Base-by-base conservation (phyloP, 78 protist species). In the Dictyostelium discoideum region DNA sequence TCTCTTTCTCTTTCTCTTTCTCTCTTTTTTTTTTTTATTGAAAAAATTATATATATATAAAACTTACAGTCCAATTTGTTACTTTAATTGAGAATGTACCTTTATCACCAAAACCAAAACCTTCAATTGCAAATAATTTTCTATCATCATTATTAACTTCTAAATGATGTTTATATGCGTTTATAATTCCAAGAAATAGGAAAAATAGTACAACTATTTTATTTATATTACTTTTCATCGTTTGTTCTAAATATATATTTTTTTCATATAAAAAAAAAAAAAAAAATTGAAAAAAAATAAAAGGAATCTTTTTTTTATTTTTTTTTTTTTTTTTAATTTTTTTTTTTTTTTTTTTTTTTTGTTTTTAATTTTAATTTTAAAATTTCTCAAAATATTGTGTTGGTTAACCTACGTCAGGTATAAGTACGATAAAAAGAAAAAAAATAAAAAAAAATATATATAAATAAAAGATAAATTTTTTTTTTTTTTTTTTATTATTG, bases 131-230 rank as follows among this genome's bases (percentile, higher is more conserved):
- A 48, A 93, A 93, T 18, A 22, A 1, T 40, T 32, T 42, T 78
- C 96, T 24, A 39, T 16, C 22, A 85, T 93, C 96, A 40, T 93
- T 85, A n/a, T 50, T 26, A 3, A 93, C 57, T 5, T 18, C 67
- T n/a, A 93, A 39, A 84, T 85, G 92, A 50, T 93, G 96, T 18
- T 57, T 93, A 67, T 44, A 86, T 20, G 57, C 92, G 32, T 67
- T 67, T 67, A 46, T 72, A 14, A 14, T 37, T 40, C 8, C 40
- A 5, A 44, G 3, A 1, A 76, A 77, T 57, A 87, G 7, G 20
- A 86, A 32, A 20, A 86, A 74, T 48, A 73, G 65, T 9, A 39
- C 32, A 69, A 60, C 8, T 37, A 84, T 60, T 54, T 48, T 48
- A 48, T 48, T 26, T 24, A 48, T 81, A 22, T 20, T 81, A 26